Evolutionary conservation across 1,284 basidiomycete genomes (phyloP), one percentile per base, ranked within the genome.

Genomic region (Schizophyllum commune): DNA sequence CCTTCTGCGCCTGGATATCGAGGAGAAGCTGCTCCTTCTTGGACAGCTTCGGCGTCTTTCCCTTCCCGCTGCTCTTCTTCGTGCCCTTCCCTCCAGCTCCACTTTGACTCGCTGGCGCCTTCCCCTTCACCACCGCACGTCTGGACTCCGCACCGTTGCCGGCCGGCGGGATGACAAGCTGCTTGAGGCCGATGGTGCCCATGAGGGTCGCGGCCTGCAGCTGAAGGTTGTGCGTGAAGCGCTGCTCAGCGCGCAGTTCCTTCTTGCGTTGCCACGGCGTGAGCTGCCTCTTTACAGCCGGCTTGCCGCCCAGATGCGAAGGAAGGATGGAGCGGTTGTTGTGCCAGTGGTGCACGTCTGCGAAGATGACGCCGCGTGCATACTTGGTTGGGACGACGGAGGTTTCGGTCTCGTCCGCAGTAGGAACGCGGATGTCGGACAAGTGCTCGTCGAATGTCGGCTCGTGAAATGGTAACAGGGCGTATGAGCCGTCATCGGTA

Each of bases 301-400:
- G 39, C 32, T 76, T 74, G 1, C 83, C 84, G 0, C 84, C 84
- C 0, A 83, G 72, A 68, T 84, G 78, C 15, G 76, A 74, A 6
- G 85, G 85, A 0, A 89, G 68, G 7, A 86, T 75, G 0, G 80
- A 61, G 21, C 72, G 79, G 51, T 75, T 68, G 61, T 78, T 82
- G 64, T 87, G 83, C 86, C 86, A 88, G 65, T 86, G 85, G 17
- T 70, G 72, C 0, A 75, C 77, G 62, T 88, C 86, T 1, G 72
- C 66, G 70, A 84, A 84, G 6, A 75, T 66, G 0, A 73, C 72
- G 2, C 76, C 74, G n/a, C 61, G 61, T 27, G 54, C 52, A 6
- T 32, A 55, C 19, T n/a, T 64, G 63, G 2, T 69, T 72, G 65
- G 82, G 79, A 32, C 77, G 73, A 56, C 79, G 69, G 55, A 70